A percentile compares a stretch with the other conserved stretches of the same genome.
These are phyloP conservation scores for Zygosaccharomyces gambellarensis DNA, from an alignment of 805 yeast species.

Conservation along the genomic window DNA sequence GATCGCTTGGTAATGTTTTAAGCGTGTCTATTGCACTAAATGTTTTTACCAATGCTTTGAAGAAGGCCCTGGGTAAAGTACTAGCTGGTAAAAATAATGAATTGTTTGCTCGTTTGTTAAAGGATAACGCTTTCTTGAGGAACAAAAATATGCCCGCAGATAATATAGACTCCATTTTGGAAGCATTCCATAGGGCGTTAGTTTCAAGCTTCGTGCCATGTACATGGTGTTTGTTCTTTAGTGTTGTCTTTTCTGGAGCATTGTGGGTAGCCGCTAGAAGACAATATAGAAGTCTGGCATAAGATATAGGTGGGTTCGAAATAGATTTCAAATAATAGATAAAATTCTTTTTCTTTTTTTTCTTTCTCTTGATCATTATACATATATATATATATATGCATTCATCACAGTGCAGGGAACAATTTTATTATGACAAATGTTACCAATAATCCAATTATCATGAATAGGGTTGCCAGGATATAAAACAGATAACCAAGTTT, in stretches of 20 bases:
- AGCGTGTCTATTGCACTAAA: constrained; percentile 37
- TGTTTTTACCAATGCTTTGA: constrained; percentile 8
- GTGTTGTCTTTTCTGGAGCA: constrained; percentile 1
- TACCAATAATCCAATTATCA: constrained; percentile 33
- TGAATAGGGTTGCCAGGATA: constrained; percentile 21
- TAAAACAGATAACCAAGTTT: constrained; percentile 31
- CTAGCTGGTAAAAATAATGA: constrained; percentile 7
- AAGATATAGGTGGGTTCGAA: background rate
- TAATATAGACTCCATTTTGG: constrained; percentile 2
- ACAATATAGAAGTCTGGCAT: constrained; percentile 1
- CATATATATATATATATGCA: background rate
- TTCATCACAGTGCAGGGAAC: constrained; percentile 37
- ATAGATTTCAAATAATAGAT: background rate
- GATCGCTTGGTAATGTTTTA: constrained; percentile 41
- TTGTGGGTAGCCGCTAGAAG: constrained; percentile 5
- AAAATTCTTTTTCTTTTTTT: background rate
- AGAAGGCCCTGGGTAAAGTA: constrained; percentile 1
- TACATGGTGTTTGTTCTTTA: constrained; percentile 4
- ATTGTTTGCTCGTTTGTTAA: constrained; percentile 5
- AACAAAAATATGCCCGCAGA: constrained; percentile 6
- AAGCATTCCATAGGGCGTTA: constrained; percentile 7
- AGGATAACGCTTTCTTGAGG: constrained; percentile 11
- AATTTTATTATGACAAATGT: constrained; percentile 36
- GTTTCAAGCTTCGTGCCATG: constrained; percentile 9
- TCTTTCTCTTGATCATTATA: background rate